Percentiles rank a stretch among this genome's conserved stretches.
These are phyloP conservation scores for Wickerhamiella galacta DNA, from an alignment of 805 yeast genomes.

Conservation along the genomic window DNA sequence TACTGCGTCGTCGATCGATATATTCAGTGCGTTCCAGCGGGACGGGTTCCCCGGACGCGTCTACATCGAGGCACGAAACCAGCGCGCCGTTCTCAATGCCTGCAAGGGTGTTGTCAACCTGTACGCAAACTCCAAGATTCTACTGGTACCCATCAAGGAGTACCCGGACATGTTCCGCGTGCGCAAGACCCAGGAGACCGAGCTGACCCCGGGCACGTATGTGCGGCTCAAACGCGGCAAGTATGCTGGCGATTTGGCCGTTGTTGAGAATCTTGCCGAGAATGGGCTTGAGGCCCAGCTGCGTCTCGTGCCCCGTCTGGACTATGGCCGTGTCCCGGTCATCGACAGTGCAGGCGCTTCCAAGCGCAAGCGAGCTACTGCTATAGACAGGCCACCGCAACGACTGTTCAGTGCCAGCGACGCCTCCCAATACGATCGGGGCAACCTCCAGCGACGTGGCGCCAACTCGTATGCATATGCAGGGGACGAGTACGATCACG, in stretches of 20 bases:
- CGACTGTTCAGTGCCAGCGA: constrained; percentile 76
- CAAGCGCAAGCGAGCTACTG: constrained; percentile 36
- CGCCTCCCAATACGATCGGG: constrained; percentile 71
- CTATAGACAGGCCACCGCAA: constrained; percentile 65
- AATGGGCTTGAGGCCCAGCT: constrained; percentile 92
- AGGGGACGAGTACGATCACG: constrained; percentile 81
- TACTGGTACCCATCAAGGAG: constrained; percentile 82
- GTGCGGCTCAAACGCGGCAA: constrained; percentile 83
- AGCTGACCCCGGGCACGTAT: constrained; percentile 79
- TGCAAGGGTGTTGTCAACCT: constrained; percentile 81
- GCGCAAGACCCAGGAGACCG: constrained; percentile 71
- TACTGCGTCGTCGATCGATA: constrained; percentile 63
- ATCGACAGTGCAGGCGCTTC: constrained; percentile 30
- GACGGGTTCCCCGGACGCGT: constrained; percentile 84
- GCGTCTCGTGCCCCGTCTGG: constrained; percentile 82
- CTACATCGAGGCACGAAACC: constrained; percentile 84
- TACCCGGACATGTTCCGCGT: constrained; percentile 86
- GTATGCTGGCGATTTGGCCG: constrained; percentile 83
- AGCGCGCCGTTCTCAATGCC: constrained; percentile 81
- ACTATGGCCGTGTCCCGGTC: constrained; percentile 48
- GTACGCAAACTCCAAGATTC: constrained; percentile 51
- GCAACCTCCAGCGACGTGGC: constrained; percentile 40
- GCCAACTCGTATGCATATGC: constrained; percentile 50
- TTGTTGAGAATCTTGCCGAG: constrained; percentile 83
- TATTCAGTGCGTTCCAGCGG: constrained; percentile 81